A percentile compares a stretch with the other conserved stretches of the same genome.
Evolutionary conservation across 345 rosid species (phyloP).

Genomic region (Gossypium raimondii): DNA sequence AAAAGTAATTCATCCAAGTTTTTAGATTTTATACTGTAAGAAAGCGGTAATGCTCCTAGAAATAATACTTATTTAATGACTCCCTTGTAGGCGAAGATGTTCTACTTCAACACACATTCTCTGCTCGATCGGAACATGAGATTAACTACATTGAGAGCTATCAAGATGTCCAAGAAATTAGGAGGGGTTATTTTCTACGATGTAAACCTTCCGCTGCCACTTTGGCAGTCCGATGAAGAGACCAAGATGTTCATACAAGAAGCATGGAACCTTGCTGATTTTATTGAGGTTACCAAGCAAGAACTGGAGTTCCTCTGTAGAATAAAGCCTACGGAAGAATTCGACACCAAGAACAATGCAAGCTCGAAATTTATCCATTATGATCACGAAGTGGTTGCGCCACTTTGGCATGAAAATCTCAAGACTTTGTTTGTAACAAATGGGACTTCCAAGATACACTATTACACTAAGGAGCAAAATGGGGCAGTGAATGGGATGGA

Average conservation of each 20-base stretch:
- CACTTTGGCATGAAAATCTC: constrained; percentile 81
- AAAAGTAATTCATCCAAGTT: background rate
- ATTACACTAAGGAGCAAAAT: constrained; percentile 70
- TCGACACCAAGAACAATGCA: constrained; percentile 55
- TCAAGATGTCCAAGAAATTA: constrained; percentile 62
- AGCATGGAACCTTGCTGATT: constrained; percentile 68
- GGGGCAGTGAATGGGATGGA: constrained; percentile 79
- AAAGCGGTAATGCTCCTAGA: background rate
- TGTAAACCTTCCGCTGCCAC: constrained; percentile 73
- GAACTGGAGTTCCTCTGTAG: constrained; percentile 86
- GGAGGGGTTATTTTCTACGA: constrained; percentile 76
- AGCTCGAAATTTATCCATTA: constrained; percentile 63
- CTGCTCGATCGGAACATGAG: constrained; percentile 69
- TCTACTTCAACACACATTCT: constrained; percentile 80
- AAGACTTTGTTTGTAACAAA: constrained; percentile 78
- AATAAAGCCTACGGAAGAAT: constrained; percentile 63
- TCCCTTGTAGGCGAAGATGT: constrained; percentile 69
- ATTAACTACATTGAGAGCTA: constrained; percentile 64
- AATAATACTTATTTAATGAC: constrained; percentile 20
- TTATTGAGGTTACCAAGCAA: constrained; percentile 81
- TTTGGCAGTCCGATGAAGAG: constrained; percentile 78
- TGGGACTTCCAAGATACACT: constrained; percentile 89
- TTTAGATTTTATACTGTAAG: no score
- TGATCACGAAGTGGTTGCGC: constrained; percentile 52
- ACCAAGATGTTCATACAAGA: constrained; percentile 60